Base-by-base conservation (phyloP, 257 asterid species). In the Salvia rosmarinus region DNA sequence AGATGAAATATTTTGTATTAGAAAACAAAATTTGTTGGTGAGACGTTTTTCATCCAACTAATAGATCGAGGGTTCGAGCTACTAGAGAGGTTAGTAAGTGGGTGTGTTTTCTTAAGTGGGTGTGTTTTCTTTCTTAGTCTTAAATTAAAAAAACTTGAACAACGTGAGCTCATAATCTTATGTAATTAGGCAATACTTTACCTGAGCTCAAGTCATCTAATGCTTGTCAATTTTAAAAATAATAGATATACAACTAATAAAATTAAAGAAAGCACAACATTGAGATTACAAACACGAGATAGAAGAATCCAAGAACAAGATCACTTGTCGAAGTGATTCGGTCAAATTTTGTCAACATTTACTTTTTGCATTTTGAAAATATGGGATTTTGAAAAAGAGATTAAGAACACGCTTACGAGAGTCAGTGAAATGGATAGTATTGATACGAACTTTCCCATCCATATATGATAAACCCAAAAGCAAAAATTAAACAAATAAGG, bases 401-500 rank as follows among this genome's bases (percentile, higher is more conserved):
- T 2, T 43, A 37, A 21, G 47, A 59, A 46, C 65, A 67, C 65
- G 47, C 35, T 32, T 9, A 30, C 2, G 11, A 47, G 16, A 47
- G 28, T 25, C 34, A 61, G 50, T 51, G 67, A 32, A 32, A 23
- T 68, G 75, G 71, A 61, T 64, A 37, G 9, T 9, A n/a, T n/a
- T n/a, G 67, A n/a, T 34, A 28, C 19, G 80, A 69, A 76, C 40
- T 60, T 75, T 51, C 71, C 75, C 56, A 42, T 64, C 40, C 52
- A 40, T 61, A 16, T 2, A 55, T 0, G 62, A 25, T 28, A 57
- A 14, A 25, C 40, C 20, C 44, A 9, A 37, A 21, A 9, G 9
- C 10, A 2, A 2, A 20, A 6, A 50, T 19, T 19, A 20, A 9
- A 0, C 37, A 54, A 54, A 9, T 12, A 23, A 54, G n/a, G 61